Base-by-base conservation (phyloP, 495 filamentous ascomycete species). In the Trichoderma gamsii region DNA sequence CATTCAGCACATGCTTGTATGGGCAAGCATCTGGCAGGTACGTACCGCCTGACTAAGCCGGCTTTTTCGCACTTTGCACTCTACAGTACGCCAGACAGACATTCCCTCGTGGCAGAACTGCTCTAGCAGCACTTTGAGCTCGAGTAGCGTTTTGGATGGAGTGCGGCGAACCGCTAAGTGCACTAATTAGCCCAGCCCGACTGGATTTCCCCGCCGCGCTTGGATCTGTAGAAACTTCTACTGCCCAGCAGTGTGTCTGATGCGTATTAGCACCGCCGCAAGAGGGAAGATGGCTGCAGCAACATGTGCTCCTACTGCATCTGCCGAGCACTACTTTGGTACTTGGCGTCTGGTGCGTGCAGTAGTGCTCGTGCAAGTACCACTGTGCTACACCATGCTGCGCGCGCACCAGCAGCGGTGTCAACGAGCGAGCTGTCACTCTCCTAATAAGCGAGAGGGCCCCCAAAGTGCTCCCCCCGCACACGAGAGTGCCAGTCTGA, bases 371-470 rank as follows among this genome's bases (percentile, higher is more conserved):
- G 35, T 38, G 35, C 35, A 38, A 38, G 35, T 38, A 38, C 35
- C 35, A 7, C 5, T 15, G n/a, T 0, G 15, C 29, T 49, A 21
- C 23, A 63, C 7, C 59, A 63, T n/a, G 5, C 56, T 21, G 23
- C 27, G 41, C 63, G 63, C 35, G 41, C 63, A 65, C 63, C 63
- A 35, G 35, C 63, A 65, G 13, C 63, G 56, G 56, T 18, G 29
- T 61, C 21, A 29, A 18, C 56, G 25, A 52, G 35, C 18, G 9
- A 11, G 56, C 56, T 32, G 44, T n/a, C 44, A 49, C 44, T n/a
- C 44, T 49, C 44, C 44, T 49, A 49, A 49, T 12, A n/a, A n/a
- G n/a, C n/a, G 44, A 49, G n/a, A 49, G 44, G 15, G 15, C 44
- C 44, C n/a, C n/a, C 44, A 38, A 38, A 38, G 7, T 7, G 2